Conservation (phyloP, 257 asterid genomes). For the Salvia hispanica region DNA sequence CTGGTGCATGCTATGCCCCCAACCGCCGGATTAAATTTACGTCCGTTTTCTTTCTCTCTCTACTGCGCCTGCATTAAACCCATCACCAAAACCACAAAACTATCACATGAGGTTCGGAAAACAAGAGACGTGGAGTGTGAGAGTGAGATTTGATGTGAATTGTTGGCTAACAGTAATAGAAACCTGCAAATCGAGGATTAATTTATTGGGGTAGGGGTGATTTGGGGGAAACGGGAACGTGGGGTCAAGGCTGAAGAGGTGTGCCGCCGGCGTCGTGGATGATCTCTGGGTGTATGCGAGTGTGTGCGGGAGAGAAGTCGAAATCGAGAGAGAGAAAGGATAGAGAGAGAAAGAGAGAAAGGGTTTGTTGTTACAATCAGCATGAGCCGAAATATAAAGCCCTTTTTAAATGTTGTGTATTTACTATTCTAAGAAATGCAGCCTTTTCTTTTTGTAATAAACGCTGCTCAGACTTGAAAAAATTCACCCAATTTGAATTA, state of each 20-base stretch:
- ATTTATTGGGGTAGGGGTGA: constrained; percentile 24
- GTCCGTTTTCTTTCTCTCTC: constrained; percentile 39
- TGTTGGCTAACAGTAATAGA: not conserved
- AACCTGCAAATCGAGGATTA: constrained; percentile 38
- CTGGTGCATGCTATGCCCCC: constrained; percentile 51
- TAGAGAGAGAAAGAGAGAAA: constrained; percentile 13
- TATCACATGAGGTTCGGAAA: constrained; percentile 21
- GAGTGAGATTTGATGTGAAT: constrained; percentile 28
- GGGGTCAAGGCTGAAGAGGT: constrained; percentile 23
- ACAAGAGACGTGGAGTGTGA: constrained; percentile 18
- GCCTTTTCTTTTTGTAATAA: not conserved
- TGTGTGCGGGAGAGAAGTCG: constrained; percentile 29
- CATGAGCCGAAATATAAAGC: constrained; percentile 28
- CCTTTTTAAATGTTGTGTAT: not conserved
- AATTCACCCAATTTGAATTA: too few relatives aligned
- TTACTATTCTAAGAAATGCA: not conserved
- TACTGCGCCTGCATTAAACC: constrained; percentile 44
- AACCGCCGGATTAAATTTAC: constrained; percentile 35
- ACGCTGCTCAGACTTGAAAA: not conserved
- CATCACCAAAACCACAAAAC: constrained; percentile 35
- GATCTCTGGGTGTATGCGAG: constrained; percentile 33
- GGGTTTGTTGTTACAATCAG: constrained; percentile 27
- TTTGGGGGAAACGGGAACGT: constrained; percentile 39
- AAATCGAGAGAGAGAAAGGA: constrained; percentile 28
- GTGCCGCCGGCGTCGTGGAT: constrained; percentile 29